Evolutionary conservation across 441 rosid genomes (phyloP), one percentile per base, ranked within the genome.

Genomic region (Erysimum pusillum): DNA sequence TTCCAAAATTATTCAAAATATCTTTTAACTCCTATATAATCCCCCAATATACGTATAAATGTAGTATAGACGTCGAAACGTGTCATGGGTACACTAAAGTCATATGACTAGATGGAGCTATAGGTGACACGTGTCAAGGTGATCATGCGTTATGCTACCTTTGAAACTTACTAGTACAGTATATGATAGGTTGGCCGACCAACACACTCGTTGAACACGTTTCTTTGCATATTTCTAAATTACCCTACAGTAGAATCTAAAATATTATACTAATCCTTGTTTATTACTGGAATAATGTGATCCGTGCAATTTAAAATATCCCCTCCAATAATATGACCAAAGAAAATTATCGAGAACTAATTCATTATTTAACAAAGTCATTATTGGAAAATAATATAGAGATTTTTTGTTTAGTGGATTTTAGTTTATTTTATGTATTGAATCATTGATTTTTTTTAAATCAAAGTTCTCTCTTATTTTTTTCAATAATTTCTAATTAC

Each of bases 61-160:
- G 28, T 54, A 45, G n/a, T 34, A 35, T 11, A 59, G 34, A 34
- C 53, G 38, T 18, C 20, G 36, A 41, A 69, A 69, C 71, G 75
- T 70, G 80, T 56, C 76, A 63, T 25, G 53, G 71, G 6, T 39
- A 3, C 49, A 39, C 34, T 20, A 3, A 3, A 38, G 12, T 25
- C 53, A 17, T 14, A 69, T 46, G 75, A 44, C 65, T 53, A 67
- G 46, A 20, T 32, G 62, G 34, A 25, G 12, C 66, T 1, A 57
- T 69, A 49, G 41, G 69, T 51, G 72, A 71, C 80, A 77, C 75
- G 76, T 71, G 57, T 32, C 10, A 65, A 31, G 49, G 2, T 65
- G 76, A 71, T 39, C 9, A 60, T 76, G 75, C 79, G 62, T 35
- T 20, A 28, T 25, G 42, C 53, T 57, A 9, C 46, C 52, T 63